Conservation (phyloP, 306 rosid genomes). For the Prunus fruticosa region DNA sequence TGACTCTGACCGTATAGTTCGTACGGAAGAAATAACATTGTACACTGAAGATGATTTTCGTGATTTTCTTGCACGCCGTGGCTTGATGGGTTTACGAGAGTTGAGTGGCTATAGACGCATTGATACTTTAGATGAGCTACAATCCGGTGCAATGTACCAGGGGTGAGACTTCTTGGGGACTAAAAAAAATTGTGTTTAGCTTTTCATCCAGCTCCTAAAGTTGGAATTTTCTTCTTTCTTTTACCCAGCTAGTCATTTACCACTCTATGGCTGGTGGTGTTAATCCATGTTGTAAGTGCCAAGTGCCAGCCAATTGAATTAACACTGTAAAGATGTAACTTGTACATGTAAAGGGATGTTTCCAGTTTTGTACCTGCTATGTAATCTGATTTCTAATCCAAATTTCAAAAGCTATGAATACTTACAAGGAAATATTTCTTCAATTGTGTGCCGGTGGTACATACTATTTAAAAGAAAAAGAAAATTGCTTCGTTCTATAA, state of each 20-base stretch:
- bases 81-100: conserved; percentile 60
- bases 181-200: conserved; percentile 7
- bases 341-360: not conserved
- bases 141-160: conserved; percentile 68
- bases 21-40: conserved; percentile 62
- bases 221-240: not conserved
- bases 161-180: conserved; percentile 42
- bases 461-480: no score
- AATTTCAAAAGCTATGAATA: not conserved
- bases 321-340: not conserved
- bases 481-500: not conserved
- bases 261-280: not conserved
- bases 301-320: not conserved
- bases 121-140: conserved; percentile 76
- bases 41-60: conserved; percentile 80
- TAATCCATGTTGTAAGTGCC: conserved; percentile 7
- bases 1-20: conserved; percentile 63
- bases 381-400: not conserved
- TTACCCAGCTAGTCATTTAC: not conserved
- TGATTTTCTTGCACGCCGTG: conserved; percentile 59
- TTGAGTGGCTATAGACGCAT: conserved; percentile 61
- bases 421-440: not conserved
- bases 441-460: not conserved
- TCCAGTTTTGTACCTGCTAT: not conserved
- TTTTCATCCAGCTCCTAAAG: not conserved